Base-by-base conservation (phyloP, 225 moss, liverwort and hornwort species). In the Sphagnum tenellum region DNA sequence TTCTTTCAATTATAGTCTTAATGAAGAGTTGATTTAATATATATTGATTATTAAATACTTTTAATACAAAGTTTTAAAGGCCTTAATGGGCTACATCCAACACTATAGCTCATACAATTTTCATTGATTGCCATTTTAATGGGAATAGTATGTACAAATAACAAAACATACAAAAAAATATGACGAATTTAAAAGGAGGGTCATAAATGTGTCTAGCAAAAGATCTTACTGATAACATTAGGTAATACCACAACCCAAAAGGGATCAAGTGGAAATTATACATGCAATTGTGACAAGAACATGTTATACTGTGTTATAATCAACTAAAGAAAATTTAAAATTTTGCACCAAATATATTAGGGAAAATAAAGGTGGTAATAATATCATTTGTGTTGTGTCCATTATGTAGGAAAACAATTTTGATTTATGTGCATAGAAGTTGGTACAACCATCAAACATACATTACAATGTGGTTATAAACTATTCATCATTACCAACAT, bases 331-430 rank as follows among this genome's bases (percentile, higher is more conserved):
- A n/a, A 60, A n/a, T 44, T 7, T 10, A 12, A 4, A 54, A n/a
- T 54, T 54, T 54, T 54, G 56, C 12, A 11, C 8, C 9, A 48
- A 56, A 54, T 48, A 46, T 4, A 8, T 63, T n/a, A 56, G 45
- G 12, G 11, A 10, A 45, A 47, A 49, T 5, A 14, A 47, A 49
- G 46, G 47, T 14, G 60, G 29, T 9, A 44, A 52, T 44, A n/a
- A 5, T 86, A 89, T 89, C 88, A 93, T 70, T 82, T 86, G 89
- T 55, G 89, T 86, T 29, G 86, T 86, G 75, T 86, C 84, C 86
- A 93, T 93, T 14, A 93, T 84, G 55, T 82, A 83, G 14, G 78
- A 70, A 46, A 93, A 65, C 4, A 88, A 86, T 45, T 86, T 74
- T 13, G 86, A 56, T 72, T 86, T 93, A 76, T 88, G 85, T 55